Conservation (phyloP, 192 early-diverging fungal genomes). For the Cladochytrium replicatum region DNA sequence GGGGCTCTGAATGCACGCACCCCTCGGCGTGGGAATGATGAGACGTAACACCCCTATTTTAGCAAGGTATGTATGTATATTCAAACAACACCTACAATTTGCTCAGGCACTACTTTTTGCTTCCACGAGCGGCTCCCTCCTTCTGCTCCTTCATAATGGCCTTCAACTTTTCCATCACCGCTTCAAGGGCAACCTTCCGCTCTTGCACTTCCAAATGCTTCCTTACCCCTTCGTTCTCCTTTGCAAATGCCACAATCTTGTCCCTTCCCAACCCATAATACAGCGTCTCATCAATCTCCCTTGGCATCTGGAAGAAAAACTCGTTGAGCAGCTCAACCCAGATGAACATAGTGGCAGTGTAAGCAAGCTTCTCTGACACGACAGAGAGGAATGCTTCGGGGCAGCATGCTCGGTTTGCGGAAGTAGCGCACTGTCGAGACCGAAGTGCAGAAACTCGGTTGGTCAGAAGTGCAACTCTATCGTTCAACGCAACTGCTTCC, state of each 20-base stretch:
- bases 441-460: conserved; percentile 71
- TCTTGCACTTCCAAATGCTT: conserved; percentile 83
- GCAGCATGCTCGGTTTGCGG: conserved; percentile 81
- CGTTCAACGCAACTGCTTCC: conserved; percentile 67
- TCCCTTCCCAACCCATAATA: conserved; percentile 74
- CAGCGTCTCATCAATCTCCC: conserved; percentile 85
- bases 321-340: conserved; percentile 94
- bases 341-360: conserved; percentile 95
- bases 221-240: conserved; percentile 74
- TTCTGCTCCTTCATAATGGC: no score
- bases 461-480: conserved; percentile 65
- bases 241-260: conserved; percentile 79
- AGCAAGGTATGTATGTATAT: no score
- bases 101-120: no score
- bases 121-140: no score
- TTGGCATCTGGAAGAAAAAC: conserved; percentile 95
- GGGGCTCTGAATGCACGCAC: no score
- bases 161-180: conserved; percentile 39
- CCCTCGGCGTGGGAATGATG: no score
- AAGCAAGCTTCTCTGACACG: conserved; percentile 88
- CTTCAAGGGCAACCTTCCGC: conserved; percentile 69
- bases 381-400: conserved; percentile 89
- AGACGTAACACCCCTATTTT: no score
- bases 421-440: conserved; percentile 68
- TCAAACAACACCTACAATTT: no score